Conservation (phyloP, 495 filamentous ascomycete genomes). For the Acidiella bohemica region DNA sequence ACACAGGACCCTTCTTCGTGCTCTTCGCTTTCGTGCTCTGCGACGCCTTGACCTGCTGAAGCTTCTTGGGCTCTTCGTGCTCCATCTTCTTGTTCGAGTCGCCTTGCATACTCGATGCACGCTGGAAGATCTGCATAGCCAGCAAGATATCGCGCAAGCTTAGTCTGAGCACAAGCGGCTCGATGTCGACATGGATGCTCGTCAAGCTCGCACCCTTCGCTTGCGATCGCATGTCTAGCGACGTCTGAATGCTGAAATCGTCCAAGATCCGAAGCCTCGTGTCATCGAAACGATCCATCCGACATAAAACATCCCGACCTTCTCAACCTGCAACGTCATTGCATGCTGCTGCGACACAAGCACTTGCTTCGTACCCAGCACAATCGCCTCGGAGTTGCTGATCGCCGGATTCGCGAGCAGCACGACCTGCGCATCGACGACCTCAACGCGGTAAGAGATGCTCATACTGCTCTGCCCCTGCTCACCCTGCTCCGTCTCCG, state of each 20-base stretch:
- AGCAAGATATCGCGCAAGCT: constrained; percentile 90
- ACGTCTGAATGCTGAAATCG: constrained; percentile 82
- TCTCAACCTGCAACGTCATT: constrained; percentile 75
- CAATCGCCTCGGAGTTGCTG: constrained; percentile 84
- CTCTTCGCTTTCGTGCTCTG: constrained; percentile 1
- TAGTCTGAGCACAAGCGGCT: constrained; percentile 82
- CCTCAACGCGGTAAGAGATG: constrained; percentile 80
- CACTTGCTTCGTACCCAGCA: constrained; percentile 85
- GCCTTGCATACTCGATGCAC: constrained; percentile 75
- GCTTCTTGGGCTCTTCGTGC: constrained; percentile 45
- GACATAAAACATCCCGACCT: constrained; percentile 97
- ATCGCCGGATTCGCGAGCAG: constrained; percentile 88
- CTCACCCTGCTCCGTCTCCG: constrained; percentile 18
- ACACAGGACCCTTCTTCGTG: constrained; percentile 44
- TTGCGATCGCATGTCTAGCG: constrained; percentile 63
- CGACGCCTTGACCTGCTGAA: constrained; percentile 48
- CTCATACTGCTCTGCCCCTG: constrained; percentile 42
- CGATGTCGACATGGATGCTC: constrained; percentile 72
- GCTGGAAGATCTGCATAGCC: constrained; percentile 82
- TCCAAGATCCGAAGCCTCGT: constrained; percentile 80
- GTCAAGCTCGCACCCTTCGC: constrained; percentile 54
- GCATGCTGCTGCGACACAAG: constrained; percentile 89
- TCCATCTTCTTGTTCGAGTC: constrained; percentile 34
- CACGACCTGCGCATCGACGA: constrained; percentile 92
- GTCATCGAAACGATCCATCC: constrained; percentile 92